Conservation (phyloP, 2,329 filamentous ascomycete genomes). For the Cladosporium sp. region DNA sequence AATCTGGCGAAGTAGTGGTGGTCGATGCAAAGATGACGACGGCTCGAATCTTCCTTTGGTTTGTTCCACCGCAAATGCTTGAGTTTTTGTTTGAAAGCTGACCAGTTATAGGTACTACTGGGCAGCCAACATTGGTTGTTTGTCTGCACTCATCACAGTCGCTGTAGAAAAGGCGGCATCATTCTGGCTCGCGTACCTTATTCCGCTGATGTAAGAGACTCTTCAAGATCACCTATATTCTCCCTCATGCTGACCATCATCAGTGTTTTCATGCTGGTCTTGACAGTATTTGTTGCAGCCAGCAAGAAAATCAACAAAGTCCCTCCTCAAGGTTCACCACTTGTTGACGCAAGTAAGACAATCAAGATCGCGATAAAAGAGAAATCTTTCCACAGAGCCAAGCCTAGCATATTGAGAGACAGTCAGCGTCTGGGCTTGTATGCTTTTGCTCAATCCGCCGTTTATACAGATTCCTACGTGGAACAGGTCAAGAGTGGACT, state of each 20-base stretch:
- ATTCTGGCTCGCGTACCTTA: background rate
- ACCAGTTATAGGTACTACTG: background rate
- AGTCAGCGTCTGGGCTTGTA: slow-evolving; percentile 19
- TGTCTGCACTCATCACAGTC: background rate
- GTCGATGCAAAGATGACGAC: slow-evolving; percentile 40
- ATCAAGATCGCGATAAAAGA: slow-evolving; percentile 23
- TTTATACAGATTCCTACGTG: slow-evolving; percentile 61
- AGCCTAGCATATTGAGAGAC: slow-evolving; percentile 59
- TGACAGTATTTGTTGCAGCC: background rate
- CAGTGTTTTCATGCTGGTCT: background rate
- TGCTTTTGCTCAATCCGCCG: slow-evolving; percentile 66
- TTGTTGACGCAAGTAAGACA: background rate
- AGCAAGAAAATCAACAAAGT: background rate
- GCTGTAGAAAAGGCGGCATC: background rate
- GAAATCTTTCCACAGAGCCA: slow-evolving; percentile 63
- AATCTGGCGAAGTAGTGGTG: slow-evolving; percentile 39
- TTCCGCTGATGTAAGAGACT: background rate
- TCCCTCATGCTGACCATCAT: background rate
- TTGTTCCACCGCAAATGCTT: no score
- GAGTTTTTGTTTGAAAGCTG: background rate
- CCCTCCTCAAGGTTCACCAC: background rate
- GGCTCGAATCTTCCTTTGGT: slow-evolving; percentile 29
- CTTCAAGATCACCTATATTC: no score
- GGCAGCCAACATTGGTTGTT: background rate
- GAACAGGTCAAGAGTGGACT: background rate